These are phyloP conservation scores for Xerocomus minutiporus DNA, from an alignment of 1,284 basidiomycete genomes.

Conservation along the genomic window DNA sequence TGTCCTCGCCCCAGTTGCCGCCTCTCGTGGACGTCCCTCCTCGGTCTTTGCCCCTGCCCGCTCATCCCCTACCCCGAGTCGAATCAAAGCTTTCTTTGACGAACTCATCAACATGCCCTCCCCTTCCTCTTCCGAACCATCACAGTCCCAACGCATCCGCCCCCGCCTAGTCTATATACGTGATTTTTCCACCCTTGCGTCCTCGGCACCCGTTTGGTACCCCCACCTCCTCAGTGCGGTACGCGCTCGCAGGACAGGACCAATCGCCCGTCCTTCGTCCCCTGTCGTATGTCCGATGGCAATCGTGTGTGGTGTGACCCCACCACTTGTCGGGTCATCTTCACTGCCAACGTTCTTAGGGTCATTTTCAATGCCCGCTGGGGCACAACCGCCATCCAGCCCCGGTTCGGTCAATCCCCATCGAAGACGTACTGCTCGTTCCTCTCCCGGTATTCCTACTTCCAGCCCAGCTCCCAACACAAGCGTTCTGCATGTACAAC, in stretches of 20 bases:
- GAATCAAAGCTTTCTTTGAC: constrained; percentile 68
- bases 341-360: constrained; percentile 9
- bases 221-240: constrained; percentile 73
- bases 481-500: constrained; percentile 3
- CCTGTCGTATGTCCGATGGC: constrained; percentile 66
- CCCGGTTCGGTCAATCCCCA: neutral
- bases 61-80: constrained; percentile 42
- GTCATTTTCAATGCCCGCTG: constrained; percentile 8
- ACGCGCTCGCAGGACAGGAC: constrained; percentile 62
- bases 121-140: constrained; percentile 28
- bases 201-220: constrained; percentile 75
- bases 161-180: constrained; percentile 82
- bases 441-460: neutral
- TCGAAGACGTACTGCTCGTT: constrained; percentile 29
- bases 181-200: constrained; percentile 71
- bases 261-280: constrained; percentile 50
- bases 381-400: constrained; percentile 6
- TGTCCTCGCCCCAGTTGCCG: constrained; percentile 46
- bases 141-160: constrained; percentile 28
- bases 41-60: constrained; percentile 41
- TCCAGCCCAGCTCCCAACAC: constrained; percentile 1
- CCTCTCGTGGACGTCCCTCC: constrained; percentile 40
- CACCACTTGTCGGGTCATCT: constrained; percentile 45
- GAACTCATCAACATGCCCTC: constrained; percentile 62
- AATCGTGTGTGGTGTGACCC: constrained; percentile 80